Evolutionary conservation across 140 eudicot genomes (phyloP).

Genomic region (Stevia rebaudiana): DNA sequence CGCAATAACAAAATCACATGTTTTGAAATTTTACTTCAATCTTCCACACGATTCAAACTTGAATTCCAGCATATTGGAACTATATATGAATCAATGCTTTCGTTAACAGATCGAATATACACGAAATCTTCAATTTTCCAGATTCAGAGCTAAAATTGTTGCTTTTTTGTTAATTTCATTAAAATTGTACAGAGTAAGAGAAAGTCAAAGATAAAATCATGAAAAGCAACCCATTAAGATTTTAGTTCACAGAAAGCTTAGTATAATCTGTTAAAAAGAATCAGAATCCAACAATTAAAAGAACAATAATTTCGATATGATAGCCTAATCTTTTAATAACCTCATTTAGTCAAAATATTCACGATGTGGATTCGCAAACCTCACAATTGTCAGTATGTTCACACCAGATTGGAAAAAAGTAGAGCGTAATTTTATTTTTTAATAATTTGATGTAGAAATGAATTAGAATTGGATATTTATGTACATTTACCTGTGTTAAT

Average conservation of each 20-base stretch:
- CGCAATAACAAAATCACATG: background rate
- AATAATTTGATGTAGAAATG: background rate
- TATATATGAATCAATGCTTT: conserved; percentile 13
- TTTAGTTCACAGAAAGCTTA: conserved; percentile 1
- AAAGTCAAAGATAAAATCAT: conserved; percentile 13
- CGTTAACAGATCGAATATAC: background rate
- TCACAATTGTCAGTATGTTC: conserved; percentile 17
- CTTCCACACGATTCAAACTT: conserved; percentile 26
- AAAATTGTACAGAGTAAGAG: conserved; percentile 1
- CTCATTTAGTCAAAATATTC: conserved; percentile 14
- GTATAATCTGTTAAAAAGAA: conserved; percentile 15
- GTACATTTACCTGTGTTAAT: background rate
- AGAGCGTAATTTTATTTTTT: background rate
- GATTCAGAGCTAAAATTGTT: background rate
- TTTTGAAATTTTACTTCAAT: conserved; percentile 17
- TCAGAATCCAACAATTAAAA: conserved; percentile 19
- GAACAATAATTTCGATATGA: conserved; percentile 23
- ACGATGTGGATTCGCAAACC: conserved; percentile 7
- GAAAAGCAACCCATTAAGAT: background rate
- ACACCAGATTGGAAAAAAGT: conserved; percentile 13
- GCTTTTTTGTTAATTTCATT: conserved; percentile 6
- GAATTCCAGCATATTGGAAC: conserved; percentile 21
- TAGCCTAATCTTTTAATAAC: conserved; percentile 25
- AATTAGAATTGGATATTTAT: too few relatives aligned
- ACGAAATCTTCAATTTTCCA: conserved; percentile 5